phyloP scores from a whole-genome alignment of 306 rosid species.

The Fragaria ananassa region DNA sequence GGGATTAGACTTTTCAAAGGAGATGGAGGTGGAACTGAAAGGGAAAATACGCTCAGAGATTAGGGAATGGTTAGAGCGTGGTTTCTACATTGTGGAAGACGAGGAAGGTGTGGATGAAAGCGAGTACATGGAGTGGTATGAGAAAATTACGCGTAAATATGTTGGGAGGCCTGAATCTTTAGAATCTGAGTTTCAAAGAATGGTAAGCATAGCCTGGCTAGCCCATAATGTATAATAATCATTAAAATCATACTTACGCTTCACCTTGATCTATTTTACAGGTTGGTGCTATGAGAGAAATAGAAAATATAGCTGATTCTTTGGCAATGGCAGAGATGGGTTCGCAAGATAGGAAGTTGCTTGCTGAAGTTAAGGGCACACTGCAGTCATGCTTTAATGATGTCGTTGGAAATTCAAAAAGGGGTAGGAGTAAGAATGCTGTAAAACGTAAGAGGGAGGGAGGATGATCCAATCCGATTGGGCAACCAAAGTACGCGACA shows the following conservation, averaged over 20 bases:
- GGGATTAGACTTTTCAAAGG: constrained; percentile 44
- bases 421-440: constrained; percentile 45
- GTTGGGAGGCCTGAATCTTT: constrained; percentile 65
- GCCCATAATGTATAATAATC: constrained; percentile 7
- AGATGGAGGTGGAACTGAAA: constrained; percentile 26
- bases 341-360: constrained; percentile 48
- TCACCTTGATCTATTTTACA: constrained; percentile 16
- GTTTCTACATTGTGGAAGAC: constrained; percentile 36
- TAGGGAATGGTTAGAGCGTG: constrained; percentile 61
- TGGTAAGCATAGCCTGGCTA: constrained; percentile 36
- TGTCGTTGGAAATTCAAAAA: constrained; percentile 50
- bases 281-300: constrained; percentile 71
- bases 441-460: constrained; percentile 60
- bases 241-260: constrained; percentile 3
- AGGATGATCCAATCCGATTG: constrained; percentile 10
- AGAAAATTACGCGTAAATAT: constrained; percentile 56
- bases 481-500: neutral
- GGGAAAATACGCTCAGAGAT: constrained; percentile 51
- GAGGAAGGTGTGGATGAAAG: constrained; percentile 37
- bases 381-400: constrained; percentile 58
- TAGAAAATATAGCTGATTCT: constrained; percentile 54
- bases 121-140: constrained; percentile 62
- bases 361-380: constrained; percentile 54
- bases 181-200: constrained; percentile 76
- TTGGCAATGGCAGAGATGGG: constrained; percentile 61